Conservation (phyloP, 1,139 yeast species). For the Arxiozyma bovina region DNA sequence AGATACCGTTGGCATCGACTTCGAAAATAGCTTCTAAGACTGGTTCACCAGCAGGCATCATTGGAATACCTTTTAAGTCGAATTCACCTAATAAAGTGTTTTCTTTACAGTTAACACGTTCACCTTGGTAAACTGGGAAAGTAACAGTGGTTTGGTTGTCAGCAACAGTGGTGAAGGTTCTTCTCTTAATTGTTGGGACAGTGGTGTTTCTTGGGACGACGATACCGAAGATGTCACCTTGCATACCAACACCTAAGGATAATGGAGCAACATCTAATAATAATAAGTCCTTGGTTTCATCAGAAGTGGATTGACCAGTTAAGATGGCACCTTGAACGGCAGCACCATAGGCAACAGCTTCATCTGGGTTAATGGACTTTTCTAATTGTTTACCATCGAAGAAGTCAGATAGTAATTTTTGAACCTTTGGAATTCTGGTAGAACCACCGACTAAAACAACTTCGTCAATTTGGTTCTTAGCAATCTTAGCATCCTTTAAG, state of each 20-base stretch:
- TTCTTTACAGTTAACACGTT: slow-evolving; percentile 99
- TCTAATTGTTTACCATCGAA: slow-evolving; percentile 96
- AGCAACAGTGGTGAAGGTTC: slow-evolving; percentile 99
- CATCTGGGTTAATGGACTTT: slow-evolving; percentile 97
- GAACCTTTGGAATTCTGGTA: slow-evolving; percentile 98
- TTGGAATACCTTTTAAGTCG: slow-evolving; percentile 98
- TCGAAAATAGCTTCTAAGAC: slow-evolving; percentile 98
- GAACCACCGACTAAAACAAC: slow-evolving; percentile 99
- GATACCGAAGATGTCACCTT: slow-evolving; percentile 98
- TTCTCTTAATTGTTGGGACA: slow-evolving; percentile 98
- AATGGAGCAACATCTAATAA: slow-evolving; percentile 98
- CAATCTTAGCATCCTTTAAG: slow-evolving; percentile 86
- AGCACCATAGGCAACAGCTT: slow-evolving; percentile 96
- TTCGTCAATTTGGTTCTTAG: slow-evolving; percentile 85
- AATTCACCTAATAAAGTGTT: slow-evolving; percentile 99
- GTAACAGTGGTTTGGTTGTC: slow-evolving; percentile 99
- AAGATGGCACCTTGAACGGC: slow-evolving; percentile 98
- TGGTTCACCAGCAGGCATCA: slow-evolving; percentile 99
- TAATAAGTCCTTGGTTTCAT: slow-evolving; percentile 93
- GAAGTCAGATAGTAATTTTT: slow-evolving; percentile 94
- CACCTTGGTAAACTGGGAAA: slow-evolving; percentile 99
- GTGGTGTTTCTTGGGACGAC: slow-evolving; percentile 99
- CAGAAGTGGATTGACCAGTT: slow-evolving; percentile 96
- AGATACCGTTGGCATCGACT: slow-evolving; percentile 99
- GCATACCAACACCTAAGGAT: slow-evolving; percentile 99